phyloP scores from a whole-genome alignment of 176 grass and related monocot genomes.

The Oryza meridionalis region DNA sequence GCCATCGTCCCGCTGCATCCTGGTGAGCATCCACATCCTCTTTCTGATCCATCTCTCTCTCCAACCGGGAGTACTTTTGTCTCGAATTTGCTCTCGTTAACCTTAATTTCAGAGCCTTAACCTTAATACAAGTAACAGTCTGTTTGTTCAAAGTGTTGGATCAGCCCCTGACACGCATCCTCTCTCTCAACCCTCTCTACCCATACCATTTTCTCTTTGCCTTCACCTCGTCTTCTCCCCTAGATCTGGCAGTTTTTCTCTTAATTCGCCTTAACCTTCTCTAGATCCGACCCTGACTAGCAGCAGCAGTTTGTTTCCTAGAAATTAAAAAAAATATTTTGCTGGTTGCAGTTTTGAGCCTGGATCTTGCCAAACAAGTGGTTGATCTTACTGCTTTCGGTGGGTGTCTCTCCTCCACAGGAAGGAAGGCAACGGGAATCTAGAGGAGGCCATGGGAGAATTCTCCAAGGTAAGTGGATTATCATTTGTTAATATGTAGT shows the following conservation, averaged over 20 bases:
- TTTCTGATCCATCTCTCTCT: too few species aligned
- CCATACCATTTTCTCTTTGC: background rate
- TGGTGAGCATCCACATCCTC: too few species aligned
- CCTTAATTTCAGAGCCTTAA: too few species aligned
- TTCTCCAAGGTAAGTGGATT: constrained; percentile 25
- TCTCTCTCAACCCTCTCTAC: background rate
- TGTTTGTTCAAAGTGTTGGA: too few species aligned
- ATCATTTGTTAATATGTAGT: background rate
- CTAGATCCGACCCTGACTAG: background rate
- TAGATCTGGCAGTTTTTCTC: background rate
- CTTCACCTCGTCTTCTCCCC: background rate
- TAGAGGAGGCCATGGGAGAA: constrained; percentile 32
- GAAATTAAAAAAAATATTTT: background rate
- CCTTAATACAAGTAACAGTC: too few species aligned
- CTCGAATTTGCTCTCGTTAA: too few species aligned
- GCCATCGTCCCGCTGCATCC: too few species aligned
- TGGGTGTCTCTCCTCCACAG: background rate
- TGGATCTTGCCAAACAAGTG: background rate
- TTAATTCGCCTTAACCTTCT: background rate
- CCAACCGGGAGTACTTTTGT: too few species aligned
- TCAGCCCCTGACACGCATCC: too few species aligned
- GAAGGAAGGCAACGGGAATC: background rate
- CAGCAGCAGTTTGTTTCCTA: background rate
- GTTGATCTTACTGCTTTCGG: background rate
- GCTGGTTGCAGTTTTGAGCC: background rate